These are phyloP conservation scores for Plicaturopsis crispa DNA, from an alignment of 768 basidiomycete genomes.

Conservation along the genomic window DNA sequence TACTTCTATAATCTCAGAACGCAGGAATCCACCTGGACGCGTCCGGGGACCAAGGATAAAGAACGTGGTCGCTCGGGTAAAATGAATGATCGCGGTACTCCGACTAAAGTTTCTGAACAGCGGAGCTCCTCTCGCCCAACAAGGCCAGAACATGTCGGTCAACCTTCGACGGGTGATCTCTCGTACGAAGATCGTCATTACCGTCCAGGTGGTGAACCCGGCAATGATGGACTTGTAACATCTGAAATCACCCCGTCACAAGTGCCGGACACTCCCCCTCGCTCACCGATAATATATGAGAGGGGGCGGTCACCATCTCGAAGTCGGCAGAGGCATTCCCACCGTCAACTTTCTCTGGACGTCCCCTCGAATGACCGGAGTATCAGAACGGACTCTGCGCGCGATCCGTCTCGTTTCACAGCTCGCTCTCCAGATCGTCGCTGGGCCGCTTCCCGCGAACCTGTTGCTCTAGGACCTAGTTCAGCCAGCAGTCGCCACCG, in stretches of 20 bases:
- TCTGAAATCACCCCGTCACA: not conserved
- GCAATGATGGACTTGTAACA: not conserved
- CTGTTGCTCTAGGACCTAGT: not conserved
- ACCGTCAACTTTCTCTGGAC: not conserved
- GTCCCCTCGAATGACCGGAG: not conserved
- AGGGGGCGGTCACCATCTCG: not conserved
- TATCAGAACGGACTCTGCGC: not conserved
- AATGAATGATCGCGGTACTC: constrained; percentile 13
- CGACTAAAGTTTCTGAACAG: not conserved
- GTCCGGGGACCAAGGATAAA: constrained; percentile 27
- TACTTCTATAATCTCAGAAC: constrained; percentile 59
- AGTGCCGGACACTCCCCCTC: not conserved
- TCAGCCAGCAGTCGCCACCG: not conserved
- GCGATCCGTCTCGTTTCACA: not conserved
- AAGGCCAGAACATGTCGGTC: constrained; percentile 19
- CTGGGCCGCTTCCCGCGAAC: not conserved
- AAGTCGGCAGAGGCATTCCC: constrained; percentile 3
- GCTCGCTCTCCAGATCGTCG: not conserved
- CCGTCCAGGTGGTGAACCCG: constrained; percentile 36
- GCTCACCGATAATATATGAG: not conserved
- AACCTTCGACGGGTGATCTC: constrained; percentile 17
- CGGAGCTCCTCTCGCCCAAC: constrained; percentile 15
- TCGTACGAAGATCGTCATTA: constrained; percentile 62
- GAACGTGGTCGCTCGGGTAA: constrained; percentile 15
- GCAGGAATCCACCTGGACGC: constrained; percentile 49